Evolutionary conservation across 768 basidiomycete species (phyloP).

Genomic region (Myochromella boudieri): DNA sequence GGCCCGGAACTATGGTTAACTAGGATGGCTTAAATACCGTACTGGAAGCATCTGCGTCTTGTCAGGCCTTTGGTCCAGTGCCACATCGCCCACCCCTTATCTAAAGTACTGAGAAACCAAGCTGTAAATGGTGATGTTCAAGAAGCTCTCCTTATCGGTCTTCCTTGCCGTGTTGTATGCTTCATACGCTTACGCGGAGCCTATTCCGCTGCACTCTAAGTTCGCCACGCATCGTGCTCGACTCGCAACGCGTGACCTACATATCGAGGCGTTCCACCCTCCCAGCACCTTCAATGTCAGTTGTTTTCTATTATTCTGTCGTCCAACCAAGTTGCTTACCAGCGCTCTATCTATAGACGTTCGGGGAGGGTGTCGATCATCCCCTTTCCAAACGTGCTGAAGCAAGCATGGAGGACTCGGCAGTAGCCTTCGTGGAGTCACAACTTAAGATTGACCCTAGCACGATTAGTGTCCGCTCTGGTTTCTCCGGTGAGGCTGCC

Average conservation of each 20-base stretch:
- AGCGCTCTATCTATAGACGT: neutral
- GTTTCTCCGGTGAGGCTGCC: conserved; percentile 17
- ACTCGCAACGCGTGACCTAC: neutral
- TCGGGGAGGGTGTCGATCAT: conserved; percentile 7
- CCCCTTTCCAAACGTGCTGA: neutral
- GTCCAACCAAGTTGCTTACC: neutral
- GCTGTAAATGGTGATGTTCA: conserved; percentile 25
- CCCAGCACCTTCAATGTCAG: conserved; percentile 1
- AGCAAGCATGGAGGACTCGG: neutral
- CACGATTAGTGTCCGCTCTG: conserved; percentile 11
- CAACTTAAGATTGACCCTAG: neutral
- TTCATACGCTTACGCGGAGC: conserved; percentile 6
- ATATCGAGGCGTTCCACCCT: conserved; percentile 4
- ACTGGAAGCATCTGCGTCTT: too few species aligned
- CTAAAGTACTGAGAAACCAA: too few species aligned
- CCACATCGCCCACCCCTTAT: too few species aligned
- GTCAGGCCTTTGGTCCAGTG: too few species aligned
- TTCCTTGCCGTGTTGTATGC: conserved; percentile 23
- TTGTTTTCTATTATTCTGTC: neutral
- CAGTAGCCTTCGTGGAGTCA: conserved; percentile 4
- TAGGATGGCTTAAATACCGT: too few species aligned
- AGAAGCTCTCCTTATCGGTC: conserved; percentile 25
- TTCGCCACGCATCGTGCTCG: conserved; percentile 3
- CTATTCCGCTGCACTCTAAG: neutral
- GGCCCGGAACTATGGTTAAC: too few species aligned